Conservation (phyloP, 177 flowering plant species). For the Vitis hybrid region DNA sequence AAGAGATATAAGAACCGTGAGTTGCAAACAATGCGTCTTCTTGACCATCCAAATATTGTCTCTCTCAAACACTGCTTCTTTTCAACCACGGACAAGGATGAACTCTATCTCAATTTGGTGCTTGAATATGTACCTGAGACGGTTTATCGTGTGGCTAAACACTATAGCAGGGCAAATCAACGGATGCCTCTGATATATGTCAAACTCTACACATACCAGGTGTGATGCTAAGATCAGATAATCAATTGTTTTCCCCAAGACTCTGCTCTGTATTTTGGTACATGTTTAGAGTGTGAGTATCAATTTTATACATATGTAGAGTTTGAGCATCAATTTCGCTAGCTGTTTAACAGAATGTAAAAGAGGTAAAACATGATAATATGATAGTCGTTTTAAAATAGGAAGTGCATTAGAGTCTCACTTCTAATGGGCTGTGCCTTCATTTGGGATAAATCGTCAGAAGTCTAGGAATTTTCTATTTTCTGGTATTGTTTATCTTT, state of each 20-base stretch:
- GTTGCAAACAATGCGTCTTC: constrained; percentile 80
- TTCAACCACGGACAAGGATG: constrained; percentile 68
- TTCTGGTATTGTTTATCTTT: too few species aligned
- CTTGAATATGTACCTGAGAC: constrained; percentile 82
- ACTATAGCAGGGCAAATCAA: constrained; percentile 69
- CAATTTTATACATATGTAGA: too few species aligned
- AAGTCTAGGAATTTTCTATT: too few species aligned
- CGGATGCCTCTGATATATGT: constrained; percentile 76
- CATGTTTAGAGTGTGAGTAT: background rate
- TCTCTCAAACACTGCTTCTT: constrained; percentile 67
- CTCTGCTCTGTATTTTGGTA: too few species aligned
- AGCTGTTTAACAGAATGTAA: too few species aligned
- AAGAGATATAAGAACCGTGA: constrained; percentile 83
- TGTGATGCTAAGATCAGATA: constrained; percentile 3
- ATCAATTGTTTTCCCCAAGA: too few species aligned
- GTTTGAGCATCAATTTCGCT: too few species aligned
- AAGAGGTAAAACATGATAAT: too few species aligned
- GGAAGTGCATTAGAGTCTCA: too few species aligned
- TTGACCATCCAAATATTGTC: constrained; percentile 78
- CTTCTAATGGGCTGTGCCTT: too few species aligned
- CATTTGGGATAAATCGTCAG: too few species aligned
- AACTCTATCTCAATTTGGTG: constrained; percentile 65
- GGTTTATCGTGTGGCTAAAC: constrained; percentile 62
- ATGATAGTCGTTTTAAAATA: too few species aligned
- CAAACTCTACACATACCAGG: constrained; percentile 70